Evolutionary conservation across 768 basidiomycete genomes (phyloP).

Genomic region (Leccinum disarticulatum): DNA sequence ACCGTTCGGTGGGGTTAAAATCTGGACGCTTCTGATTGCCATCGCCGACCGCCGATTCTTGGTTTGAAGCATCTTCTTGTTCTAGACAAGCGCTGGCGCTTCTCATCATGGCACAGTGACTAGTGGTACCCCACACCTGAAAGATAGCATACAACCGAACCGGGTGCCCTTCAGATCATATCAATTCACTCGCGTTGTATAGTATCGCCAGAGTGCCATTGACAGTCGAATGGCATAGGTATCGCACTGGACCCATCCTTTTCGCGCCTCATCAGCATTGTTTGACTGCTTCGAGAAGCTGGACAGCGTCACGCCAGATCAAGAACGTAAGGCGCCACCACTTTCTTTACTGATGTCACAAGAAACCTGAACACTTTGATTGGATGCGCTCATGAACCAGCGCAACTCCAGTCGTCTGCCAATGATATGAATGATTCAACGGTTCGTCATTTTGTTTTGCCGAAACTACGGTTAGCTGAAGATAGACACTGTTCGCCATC

Average conservation of each 20-base stretch:
- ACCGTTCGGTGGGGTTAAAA: too few relatives aligned
- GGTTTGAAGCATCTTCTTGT: too few relatives aligned
- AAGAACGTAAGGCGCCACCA: not conserved
- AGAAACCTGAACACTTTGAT: not conserved
- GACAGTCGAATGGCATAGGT: too few relatives aligned
- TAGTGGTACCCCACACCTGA: too few relatives aligned
- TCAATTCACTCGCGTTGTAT: not conserved
- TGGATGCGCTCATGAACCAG: not conserved
- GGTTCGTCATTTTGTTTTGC: not conserved
- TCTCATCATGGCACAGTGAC: too few relatives aligned
- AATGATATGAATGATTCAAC: not conserved
- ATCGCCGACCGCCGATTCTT: too few relatives aligned
- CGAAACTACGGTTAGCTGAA: not conserved
- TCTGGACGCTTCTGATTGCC: too few relatives aligned
- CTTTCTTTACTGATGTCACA: not conserved
- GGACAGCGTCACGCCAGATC: not conserved
- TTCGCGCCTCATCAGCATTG: not conserved
- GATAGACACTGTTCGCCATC: too few relatives aligned
- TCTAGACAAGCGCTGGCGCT: too few relatives aligned
- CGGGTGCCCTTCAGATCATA: not conserved
- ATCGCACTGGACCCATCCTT: not conserved
- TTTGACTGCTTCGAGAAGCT: not conserved
- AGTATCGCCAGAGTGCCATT: not conserved
- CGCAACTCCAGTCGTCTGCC: not conserved
- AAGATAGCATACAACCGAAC: too few relatives aligned